phyloP scores from a whole-genome alignment of 2,329 filamentous ascomycete species.

The Alternaria alternata region DNA sequence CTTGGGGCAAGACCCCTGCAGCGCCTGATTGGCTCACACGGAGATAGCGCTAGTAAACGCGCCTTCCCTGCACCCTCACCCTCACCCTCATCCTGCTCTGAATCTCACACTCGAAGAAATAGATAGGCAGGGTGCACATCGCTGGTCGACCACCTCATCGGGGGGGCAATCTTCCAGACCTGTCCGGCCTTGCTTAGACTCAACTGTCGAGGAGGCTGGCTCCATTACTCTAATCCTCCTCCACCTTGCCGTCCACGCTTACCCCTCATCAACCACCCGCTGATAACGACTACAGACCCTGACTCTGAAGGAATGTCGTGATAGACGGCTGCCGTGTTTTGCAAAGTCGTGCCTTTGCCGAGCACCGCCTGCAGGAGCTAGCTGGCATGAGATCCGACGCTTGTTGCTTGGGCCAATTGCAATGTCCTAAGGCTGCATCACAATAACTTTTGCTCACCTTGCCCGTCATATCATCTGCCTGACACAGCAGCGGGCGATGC shows the following conservation, averaged over 20 bases:
- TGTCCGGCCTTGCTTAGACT: background rate
- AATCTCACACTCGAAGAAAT: constrained; percentile 14
- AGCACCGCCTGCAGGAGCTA: constrained; percentile 33
- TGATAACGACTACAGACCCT: background rate
- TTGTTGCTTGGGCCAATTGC: constrained; percentile 34
- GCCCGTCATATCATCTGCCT: constrained; percentile 1
- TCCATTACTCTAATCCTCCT: background rate
- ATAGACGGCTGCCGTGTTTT: constrained; percentile 16
- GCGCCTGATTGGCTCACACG: constrained; percentile 25
- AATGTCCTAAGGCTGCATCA: constrained; percentile 32
- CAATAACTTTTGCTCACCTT: constrained; percentile 9
- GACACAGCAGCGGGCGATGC: too few relatives aligned
- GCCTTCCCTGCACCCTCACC: constrained; percentile 11
- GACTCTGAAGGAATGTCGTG: constrained; percentile 6
- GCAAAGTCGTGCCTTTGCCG: constrained; percentile 29
- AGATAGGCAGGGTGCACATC: background rate
- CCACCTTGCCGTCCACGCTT: background rate
- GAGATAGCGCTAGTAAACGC: constrained; percentile 18
- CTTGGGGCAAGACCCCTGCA: constrained; percentile 18
- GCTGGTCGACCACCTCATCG: background rate
- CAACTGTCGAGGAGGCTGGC: background rate
- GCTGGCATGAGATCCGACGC: constrained; percentile 33
- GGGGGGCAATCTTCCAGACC: background rate
- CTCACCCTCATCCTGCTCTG: constrained; percentile 13
- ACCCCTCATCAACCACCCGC: background rate